Conservation (phyloP, 768 basidiomycete genomes). For the Leucocoprinus sp. region DNA sequence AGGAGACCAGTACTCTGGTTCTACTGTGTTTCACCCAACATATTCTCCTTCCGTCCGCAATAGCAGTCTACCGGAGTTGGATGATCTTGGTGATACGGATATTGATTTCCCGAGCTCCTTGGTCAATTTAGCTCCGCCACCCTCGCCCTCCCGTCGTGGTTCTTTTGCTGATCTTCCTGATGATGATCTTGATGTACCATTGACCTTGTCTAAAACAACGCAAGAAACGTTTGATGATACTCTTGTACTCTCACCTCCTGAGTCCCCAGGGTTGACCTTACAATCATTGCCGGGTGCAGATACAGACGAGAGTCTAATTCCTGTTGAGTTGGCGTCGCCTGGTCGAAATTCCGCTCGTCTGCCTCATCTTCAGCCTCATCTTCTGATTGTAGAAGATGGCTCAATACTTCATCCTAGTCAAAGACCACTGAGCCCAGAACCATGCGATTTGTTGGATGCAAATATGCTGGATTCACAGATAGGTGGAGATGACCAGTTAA, state of each 20-base stretch:
- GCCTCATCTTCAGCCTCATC: conserved; percentile 11
- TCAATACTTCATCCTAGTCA: conserved; percentile 13
- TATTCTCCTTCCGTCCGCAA: neutral
- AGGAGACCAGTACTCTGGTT: neutral
- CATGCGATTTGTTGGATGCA: conserved; percentile 10
- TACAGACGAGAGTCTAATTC: conserved; percentile 24
- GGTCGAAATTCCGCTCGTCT: conserved; percentile 15
- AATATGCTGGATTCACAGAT: conserved; percentile 19
- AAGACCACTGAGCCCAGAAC: conserved; percentile 8
- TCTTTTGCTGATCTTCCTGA: conserved; percentile 7
- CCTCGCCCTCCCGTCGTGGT: conserved; percentile 1
- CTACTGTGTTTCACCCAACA: neutral
- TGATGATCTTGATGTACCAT: neutral
- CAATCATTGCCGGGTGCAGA: conserved; percentile 28
- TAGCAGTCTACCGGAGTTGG: conserved; percentile 1
- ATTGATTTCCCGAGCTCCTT: conserved; percentile 2
- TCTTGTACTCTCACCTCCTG: conserved; percentile 12
- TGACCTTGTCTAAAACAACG: neutral
- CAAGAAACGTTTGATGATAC: conserved; percentile 1
- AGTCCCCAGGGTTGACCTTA: conserved; percentile 18
- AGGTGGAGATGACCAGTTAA: conserved; percentile 35
- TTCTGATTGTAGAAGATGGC: conserved; percentile 35
- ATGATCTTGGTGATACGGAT: conserved; percentile 2
- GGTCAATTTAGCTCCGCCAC: neutral
- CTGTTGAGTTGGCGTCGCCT: conserved; percentile 18